phyloP scores from a whole-genome alignment of 2,329 filamentous ascomycete genomes.

The Monilinia aucupariae region DNA sequence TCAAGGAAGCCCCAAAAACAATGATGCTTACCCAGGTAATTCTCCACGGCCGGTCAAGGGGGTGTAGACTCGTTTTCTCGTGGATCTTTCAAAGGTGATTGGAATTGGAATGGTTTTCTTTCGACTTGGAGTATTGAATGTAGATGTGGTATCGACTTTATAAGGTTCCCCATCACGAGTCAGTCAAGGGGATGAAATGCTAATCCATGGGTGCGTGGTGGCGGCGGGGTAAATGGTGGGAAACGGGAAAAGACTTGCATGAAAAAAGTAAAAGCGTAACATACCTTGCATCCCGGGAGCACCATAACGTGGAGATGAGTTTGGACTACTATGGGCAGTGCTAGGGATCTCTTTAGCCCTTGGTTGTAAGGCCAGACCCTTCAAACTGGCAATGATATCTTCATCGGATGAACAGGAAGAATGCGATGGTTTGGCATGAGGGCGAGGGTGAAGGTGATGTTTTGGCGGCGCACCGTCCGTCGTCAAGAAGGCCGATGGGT shows the following conservation, averaged over 20 bases:
- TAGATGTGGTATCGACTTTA: constrained; percentile 16
- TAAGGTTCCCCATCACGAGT: constrained; percentile 5
- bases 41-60: constrained; percentile 53
- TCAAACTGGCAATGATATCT: constrained; percentile 23
- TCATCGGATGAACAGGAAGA: constrained; percentile 20
- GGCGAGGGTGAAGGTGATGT: constrained; percentile 41
- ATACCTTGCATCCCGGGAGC: constrained; percentile 20
- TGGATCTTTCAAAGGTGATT: constrained; percentile 46
- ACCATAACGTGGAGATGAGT: constrained; percentile 15
- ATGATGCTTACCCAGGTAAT: constrained; percentile 47
- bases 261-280: constrained; percentile 12
- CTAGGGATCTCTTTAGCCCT: constrained; percentile 16
- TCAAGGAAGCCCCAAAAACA: constrained; percentile 14
- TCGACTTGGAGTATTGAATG: constrained; percentile 22
- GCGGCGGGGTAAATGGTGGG: constrained; percentile 11
- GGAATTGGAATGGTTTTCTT: constrained; percentile 48
- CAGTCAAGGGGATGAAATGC: not conserved
- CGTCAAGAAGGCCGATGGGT: constrained; percentile 40
- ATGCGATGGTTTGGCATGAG: not conserved
- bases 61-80: constrained; percentile 41
- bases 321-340: constrained; percentile 8
- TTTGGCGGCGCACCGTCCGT: constrained; percentile 34
- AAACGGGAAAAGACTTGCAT: constrained; percentile 10
- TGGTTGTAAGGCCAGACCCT: constrained; percentile 12
- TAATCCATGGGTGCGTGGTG: constrained; percentile 3